Evolutionary conservation across 2,329 filamentous ascomycete genomes (phyloP).

Genomic region (Trichoderma sp.): DNA sequence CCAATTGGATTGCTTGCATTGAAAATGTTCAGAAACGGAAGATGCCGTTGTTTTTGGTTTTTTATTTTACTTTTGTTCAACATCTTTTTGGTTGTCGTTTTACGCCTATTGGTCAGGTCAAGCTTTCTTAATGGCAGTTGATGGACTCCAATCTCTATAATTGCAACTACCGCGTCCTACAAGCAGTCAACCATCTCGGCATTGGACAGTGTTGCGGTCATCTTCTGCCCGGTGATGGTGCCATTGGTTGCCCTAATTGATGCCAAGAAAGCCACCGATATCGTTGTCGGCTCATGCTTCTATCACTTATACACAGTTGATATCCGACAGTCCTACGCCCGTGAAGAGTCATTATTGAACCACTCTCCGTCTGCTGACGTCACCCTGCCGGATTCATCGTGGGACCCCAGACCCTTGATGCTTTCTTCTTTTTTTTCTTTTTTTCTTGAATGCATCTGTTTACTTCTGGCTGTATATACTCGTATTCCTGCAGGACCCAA

Average conservation of each 20-base stretch:
- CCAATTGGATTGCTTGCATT: neutral
- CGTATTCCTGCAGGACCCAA: slow-evolving; percentile 1
- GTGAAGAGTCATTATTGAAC: neutral
- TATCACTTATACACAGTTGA: slow-evolving; percentile 6
- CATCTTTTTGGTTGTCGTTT: neutral
- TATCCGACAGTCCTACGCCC: neutral
- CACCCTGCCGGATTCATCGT: neutral
- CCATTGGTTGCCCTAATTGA: neutral
- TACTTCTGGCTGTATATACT: neutral
- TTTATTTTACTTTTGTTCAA: neutral
- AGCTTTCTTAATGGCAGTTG: neutral
- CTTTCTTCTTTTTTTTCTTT: neutral
- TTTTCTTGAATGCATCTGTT: neutral
- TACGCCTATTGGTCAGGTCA: neutral
- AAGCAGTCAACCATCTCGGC: neutral
- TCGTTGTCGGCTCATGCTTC: slow-evolving; percentile 4
- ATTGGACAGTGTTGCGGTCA: neutral
- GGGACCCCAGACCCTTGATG: neutral
- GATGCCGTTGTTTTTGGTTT: neutral
- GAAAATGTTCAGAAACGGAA: neutral
- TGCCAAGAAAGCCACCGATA: neutral
- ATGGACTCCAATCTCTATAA: neutral
- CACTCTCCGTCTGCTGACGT: neutral
- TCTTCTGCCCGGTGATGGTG: neutral
- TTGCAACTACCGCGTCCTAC: neutral